These are phyloP conservation scores for Zygosaccharomyces pseudorouxii DNA, from an alignment of 805 yeast genomes.

Conservation along the genomic window DNA sequence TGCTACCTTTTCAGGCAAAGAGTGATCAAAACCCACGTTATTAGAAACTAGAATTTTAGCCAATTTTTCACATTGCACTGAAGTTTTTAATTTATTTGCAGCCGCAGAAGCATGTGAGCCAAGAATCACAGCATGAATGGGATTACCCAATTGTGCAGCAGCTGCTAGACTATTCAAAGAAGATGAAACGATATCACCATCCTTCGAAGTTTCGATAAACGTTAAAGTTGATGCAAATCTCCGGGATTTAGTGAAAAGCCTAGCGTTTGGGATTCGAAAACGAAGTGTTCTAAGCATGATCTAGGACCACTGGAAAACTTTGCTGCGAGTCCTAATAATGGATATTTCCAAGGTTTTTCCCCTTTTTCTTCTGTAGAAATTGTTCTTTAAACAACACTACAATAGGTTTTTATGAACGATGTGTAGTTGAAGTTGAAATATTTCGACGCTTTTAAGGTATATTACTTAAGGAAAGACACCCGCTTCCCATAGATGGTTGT, in stretches of 20 bases:
- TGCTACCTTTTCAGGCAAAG: constrained; percentile 74
- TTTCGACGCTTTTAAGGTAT: neutral
- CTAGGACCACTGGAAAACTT: neutral
- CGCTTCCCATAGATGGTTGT: neutral
- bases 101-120: constrained; percentile 58
- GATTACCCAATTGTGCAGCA: constrained; percentile 68
- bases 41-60: constrained; percentile 52
- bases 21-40: constrained; percentile 56
- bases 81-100: constrained; percentile 34
- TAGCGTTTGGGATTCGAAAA: constrained; percentile 3
- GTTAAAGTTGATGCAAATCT: constrained; percentile 64
- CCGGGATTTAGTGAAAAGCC: constrained; percentile 1
- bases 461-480: neutral
- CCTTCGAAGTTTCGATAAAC: constrained; percentile 57
- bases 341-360: neutral
- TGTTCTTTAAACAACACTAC: neutral
- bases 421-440: neutral
- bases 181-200: constrained; percentile 54
- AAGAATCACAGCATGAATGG: constrained; percentile 71
- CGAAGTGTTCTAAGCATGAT: constrained; percentile 9
- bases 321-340: neutral
- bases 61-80: constrained; percentile 30
- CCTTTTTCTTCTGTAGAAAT: neutral
- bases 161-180: constrained; percentile 73
- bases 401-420: neutral